Base-by-base conservation (phyloP, 495 filamentous ascomycete species). In the Trichoderma orchidacearum region DNA sequence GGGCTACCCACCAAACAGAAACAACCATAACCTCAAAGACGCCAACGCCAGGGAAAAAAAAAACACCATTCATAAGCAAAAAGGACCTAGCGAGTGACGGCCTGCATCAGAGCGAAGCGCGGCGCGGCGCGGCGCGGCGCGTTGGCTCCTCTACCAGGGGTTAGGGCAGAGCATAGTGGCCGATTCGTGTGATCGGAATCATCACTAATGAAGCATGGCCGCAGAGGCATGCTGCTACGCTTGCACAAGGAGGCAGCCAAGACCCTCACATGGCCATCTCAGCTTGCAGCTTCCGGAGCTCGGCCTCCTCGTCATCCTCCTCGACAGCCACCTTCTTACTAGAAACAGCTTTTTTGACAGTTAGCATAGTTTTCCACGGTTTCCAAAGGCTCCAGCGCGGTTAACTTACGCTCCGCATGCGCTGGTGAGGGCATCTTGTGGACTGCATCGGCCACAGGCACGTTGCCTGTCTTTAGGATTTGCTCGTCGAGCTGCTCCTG, bases 261-360 rank as follows among this genome's bases (percentile, higher is more conserved):
- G 9, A 36, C 9, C 41, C 23, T 82, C 70, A 90, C 85, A 96
- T 95, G 56, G 91, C 90, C 93, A 98, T 98, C 72, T 96, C 93
- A 36, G 89, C 92, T 70, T 92, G 90, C 63, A 98, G 69, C 71
- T 93, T 96, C 67, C 84, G 81, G 64, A 99, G 76, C 73, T 99
- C 94, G 61, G 84, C 92, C 68, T 96, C 93, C 65, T 96, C 91
- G 81, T 97, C 92, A 64, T 90, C 87, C 67, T 95, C 91, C 68
- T 86, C 82, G 59, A 80, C 75, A 18, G 70, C 68, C 53, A 74
- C 71, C 61, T 82, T 83, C 81, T 82, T 59, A 45, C 53, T 29
- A 57, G 62, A 25, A 50, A 58, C 15, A 53, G 25, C 57, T 45
- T 13, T 27, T 27, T 11, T 18, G 41, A 29, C 36, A 17, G 58